These are phyloP conservation scores for Metschnikowia picachoensis DNA, from an alignment of 805 yeast species.

Conservation along the genomic window DNA sequence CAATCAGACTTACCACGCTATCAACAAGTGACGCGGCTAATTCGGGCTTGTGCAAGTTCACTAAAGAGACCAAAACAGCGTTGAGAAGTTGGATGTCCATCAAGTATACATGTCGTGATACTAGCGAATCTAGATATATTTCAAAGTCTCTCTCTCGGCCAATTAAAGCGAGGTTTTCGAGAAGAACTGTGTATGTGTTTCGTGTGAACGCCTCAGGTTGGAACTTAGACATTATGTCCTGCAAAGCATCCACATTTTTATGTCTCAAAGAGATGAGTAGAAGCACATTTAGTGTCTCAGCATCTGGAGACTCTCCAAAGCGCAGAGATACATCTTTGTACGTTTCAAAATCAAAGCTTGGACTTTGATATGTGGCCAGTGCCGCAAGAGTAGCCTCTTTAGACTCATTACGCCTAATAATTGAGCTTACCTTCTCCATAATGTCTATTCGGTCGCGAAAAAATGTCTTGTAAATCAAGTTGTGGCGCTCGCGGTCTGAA, in stretches of 20 bases:
- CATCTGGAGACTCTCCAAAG: slow-evolving; percentile 10
- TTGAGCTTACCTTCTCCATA: slow-evolving; percentile 10
- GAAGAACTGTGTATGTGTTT: slow-evolving; percentile 13
- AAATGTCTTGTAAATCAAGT: slow-evolving; percentile 27
- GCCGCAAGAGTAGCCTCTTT: not conserved
- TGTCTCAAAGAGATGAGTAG: slow-evolving; percentile 30
- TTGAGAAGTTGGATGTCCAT: slow-evolving; percentile 21
- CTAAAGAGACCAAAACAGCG: slow-evolving; percentile 17
- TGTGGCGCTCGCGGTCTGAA: slow-evolving; percentile 27
- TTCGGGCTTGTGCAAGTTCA: slow-evolving; percentile 5
- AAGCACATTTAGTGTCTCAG: slow-evolving; percentile 24
- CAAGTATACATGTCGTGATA: slow-evolving; percentile 2
- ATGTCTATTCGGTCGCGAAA: slow-evolving; percentile 29
- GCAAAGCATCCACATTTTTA: slow-evolving; percentile 18
- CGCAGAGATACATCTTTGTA: slow-evolving; percentile 19
- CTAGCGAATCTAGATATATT: slow-evolving; percentile 1
- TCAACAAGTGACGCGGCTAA: slow-evolving; percentile 14
- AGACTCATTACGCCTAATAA: not conserved
- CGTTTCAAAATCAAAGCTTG: slow-evolving; percentile 20
- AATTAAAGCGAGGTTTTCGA: slow-evolving; percentile 13
- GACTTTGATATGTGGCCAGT: not conserved
- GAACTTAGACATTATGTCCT: slow-evolving; percentile 19
- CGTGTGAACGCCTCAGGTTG: slow-evolving; percentile 5
- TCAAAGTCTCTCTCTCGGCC: slow-evolving; percentile 1
- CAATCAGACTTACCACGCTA: slow-evolving; percentile 1